phyloP scores from a whole-genome alignment of 805 yeast genomes.

The Lipomyces sp. region DNA sequence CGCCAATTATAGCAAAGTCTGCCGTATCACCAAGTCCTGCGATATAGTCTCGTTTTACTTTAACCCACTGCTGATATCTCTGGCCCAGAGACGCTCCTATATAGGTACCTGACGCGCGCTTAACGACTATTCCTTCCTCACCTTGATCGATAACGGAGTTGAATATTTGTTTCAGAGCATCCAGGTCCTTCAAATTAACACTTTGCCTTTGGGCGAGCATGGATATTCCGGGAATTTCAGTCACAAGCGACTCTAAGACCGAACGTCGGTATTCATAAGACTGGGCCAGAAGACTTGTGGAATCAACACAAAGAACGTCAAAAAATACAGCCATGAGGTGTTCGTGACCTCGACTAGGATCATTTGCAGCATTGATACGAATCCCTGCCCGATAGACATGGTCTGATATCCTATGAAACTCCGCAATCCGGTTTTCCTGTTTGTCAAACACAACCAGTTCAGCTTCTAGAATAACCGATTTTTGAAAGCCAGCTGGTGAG shows the following conservation, averaged over 20 bases:
- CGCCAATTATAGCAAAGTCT: constrained; percentile 31
- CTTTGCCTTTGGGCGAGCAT: constrained; percentile 5
- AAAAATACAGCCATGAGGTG: constrained; percentile 27
- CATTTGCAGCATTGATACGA: constrained; percentile 10
- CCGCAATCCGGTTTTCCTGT: constrained; percentile 9
- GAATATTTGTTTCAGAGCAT: constrained; percentile 10
- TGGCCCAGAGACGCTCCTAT: constrained; percentile 17
- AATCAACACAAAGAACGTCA: constrained; percentile 24
- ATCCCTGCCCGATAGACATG: constrained; percentile 23
- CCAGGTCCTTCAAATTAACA: neutral
- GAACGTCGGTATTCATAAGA: constrained; percentile 12
- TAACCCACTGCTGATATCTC: constrained; percentile 20
- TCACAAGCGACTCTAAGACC: constrained; percentile 8
- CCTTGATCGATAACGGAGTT: constrained; percentile 6
- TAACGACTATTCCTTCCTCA: constrained; percentile 28
- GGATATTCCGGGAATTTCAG: constrained; percentile 15
- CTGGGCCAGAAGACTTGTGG: constrained; percentile 15
- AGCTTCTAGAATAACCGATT: constrained; percentile 23
- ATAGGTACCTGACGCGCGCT: constrained; percentile 13
- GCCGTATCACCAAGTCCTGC: constrained; percentile 29
- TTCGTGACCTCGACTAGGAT: constrained; percentile 6
- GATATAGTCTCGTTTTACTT: constrained; percentile 28
- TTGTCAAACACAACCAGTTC: constrained; percentile 29
- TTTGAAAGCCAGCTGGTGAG: constrained; percentile 1
- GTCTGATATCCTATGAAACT: constrained; percentile 27